phyloP scores from a whole-genome alignment of 257 asterid species.

The Primulina eburnea region DNA sequence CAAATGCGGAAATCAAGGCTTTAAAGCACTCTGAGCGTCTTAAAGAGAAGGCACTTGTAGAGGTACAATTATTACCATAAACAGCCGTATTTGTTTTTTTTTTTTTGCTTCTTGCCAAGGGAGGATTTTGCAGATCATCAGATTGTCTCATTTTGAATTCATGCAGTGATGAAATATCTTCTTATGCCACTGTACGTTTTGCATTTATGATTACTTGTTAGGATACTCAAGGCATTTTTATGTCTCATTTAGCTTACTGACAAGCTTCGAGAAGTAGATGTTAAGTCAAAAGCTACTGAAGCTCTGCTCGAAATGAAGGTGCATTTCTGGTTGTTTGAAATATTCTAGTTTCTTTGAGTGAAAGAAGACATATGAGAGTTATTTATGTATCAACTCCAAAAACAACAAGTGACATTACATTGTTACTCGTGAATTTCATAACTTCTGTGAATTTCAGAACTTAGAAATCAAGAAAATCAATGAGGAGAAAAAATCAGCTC shows the following conservation, averaged over 20 bases:
- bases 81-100: background rate
- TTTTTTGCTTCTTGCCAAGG: background rate
- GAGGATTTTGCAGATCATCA: background rate
- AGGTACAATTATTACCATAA: constrained; percentile 39
- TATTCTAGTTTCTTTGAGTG: constrained; percentile 11
- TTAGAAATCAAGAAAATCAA: constrained; percentile 74
- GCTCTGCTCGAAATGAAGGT: constrained; percentile 79
- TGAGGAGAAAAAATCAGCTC: constrained; percentile 81
- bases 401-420: constrained; percentile 8
- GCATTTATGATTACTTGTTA: constrained; percentile 7
- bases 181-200: background rate
- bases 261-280: constrained; percentile 66
- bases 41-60: constrained; percentile 84
- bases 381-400: background rate
- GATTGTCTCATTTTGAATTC: background rate
- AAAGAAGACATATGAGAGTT: constrained; percentile 11
- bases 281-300: constrained; percentile 64
- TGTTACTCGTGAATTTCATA: constrained; percentile 44
- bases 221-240: constrained; percentile 23
- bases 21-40: constrained; percentile 72
- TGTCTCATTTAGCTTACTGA: constrained; percentile 57
- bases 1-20: constrained; percentile 67
- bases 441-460: constrained; percentile 65
- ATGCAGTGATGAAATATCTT: background rate
- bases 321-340: constrained; percentile 19